Base-by-base conservation (phyloP, 148 eudicot species). In the Arctostaphylos glauca region DNA sequence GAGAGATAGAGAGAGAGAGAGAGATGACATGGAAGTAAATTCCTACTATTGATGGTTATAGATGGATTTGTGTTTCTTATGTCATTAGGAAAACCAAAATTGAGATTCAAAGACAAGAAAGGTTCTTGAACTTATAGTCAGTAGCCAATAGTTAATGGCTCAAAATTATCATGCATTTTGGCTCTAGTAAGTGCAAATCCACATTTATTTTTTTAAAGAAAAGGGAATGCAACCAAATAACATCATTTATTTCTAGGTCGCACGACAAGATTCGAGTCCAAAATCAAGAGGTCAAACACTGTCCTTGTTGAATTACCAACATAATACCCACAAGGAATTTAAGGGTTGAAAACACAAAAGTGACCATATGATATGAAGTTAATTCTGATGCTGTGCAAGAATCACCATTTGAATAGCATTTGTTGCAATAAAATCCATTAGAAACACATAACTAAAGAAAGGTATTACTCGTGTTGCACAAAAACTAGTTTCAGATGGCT, bases 1-100 rank as follows among this genome's bases (percentile, higher is more conserved):
- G 47, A 38, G 74, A 15, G n/a, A 14, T 18, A 68, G 81, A 68
- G 44, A 68, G 75, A 60, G 75, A 82, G 80, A 74, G 21, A 56
- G 48, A 67, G 46, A 31, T 25, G 44, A 3, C 31, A 16, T 7
- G 43, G 13, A 66, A 66, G 6, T 12, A 66, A 66, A 12, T 31
- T 16, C 43, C 25, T 66, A 25, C 5, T 25, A 66, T 54, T 54
- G 12, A 43, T 18, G 10, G 8, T 4, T n/a, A 6, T 66, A 25
- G 38, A 31, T 3, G 16, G 31, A 10, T 66, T 66, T 13, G 8
- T 25, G 44, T 66, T 66, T 66, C 43, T 66, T 64, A 64, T 5
- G 23, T 1, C n/a, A 59, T 18, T 55, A 55, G 3, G 16, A 5
- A 55, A 55, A 3, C 18, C 2, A 13, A 13, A 55, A 18, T 55